Conservation (phyloP, 106 monocot species). For the Vanilla planifolia region DNA sequence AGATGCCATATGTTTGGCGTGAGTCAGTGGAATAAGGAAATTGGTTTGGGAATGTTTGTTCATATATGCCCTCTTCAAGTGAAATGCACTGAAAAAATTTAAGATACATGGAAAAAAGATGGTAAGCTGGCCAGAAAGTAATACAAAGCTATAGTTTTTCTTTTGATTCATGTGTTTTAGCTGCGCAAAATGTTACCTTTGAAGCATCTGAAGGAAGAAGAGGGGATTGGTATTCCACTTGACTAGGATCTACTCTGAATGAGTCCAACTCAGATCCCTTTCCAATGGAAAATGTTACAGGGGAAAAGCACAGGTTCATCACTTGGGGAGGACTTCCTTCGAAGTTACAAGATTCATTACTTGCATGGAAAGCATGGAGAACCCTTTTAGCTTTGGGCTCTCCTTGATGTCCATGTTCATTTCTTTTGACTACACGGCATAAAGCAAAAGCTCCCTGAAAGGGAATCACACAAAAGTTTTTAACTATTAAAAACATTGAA, state of each 20-base stretch:
- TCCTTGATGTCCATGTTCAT: slow-evolving; percentile 13
- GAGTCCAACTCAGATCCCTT: background rate
- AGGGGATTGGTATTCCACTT: background rate
- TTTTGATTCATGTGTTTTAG: background rate
- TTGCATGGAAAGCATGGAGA: background rate
- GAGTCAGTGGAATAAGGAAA: slow-evolving; percentile 3
- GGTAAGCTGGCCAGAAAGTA: too few species aligned
- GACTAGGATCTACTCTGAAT: background rate
- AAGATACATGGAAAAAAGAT: background rate
- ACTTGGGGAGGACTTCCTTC: background rate
- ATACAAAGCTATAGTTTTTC: too few species aligned
- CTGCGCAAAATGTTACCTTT: slow-evolving; percentile 1
- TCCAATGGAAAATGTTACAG: background rate
- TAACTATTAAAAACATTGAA: background rate
- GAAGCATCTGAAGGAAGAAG: background rate
- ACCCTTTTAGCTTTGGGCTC: background rate
- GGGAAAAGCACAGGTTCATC: background rate
- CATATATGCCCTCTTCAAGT: slow-evolving; percentile 1
- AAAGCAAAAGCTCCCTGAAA: slow-evolving; percentile 56
- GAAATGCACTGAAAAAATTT: background rate
- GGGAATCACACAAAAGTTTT: background rate
- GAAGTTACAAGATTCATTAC: background rate
- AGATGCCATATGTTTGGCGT: slow-evolving; percentile 3
- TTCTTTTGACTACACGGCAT: slow-evolving; percentile 61
- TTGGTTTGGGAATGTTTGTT: background rate